Evolutionary conservation across 2,329 filamentous ascomycete species (phyloP).

Genomic region (Rosellinia necatrix): DNA sequence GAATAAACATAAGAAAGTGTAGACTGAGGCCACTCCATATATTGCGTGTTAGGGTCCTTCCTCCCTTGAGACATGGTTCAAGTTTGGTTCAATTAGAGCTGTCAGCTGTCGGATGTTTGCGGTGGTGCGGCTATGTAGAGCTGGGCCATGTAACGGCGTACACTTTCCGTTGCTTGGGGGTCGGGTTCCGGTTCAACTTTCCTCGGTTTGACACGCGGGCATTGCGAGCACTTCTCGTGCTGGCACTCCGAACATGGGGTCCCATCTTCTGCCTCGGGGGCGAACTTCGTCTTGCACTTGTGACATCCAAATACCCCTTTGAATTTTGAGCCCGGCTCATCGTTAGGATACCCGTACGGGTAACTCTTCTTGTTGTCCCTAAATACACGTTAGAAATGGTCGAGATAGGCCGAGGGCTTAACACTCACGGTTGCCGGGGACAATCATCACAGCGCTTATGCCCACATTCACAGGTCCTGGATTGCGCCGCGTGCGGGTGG

Average conservation of each 20-base stretch:
- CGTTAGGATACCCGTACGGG: constrained; percentile 71
- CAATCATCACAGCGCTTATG: constrained; percentile 81
- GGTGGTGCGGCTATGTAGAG: no score
- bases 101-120: constrained; percentile 16
- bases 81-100: neutral
- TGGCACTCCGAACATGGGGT: constrained; percentile 63
- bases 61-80: neutral
- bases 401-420: neutral
- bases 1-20: constrained; percentile 6
- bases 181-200: constrained; percentile 66
- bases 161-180: constrained; percentile 60
- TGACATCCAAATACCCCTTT: constrained; percentile 64
- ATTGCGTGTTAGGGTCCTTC: neutral
- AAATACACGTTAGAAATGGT: constrained; percentile 26
- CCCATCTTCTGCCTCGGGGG: constrained; percentile 53
- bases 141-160: constrained; percentile 49
- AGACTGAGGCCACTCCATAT: neutral
- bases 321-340: constrained; percentile 59
- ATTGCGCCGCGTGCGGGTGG: constrained; percentile 54
- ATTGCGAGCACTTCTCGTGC: constrained; percentile 63
- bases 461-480: constrained; percentile 66
- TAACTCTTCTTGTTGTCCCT: constrained; percentile 72
- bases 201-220: constrained; percentile 61
- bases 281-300: constrained; percentile 64
- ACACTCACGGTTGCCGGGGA: constrained; percentile 75